These are phyloP conservation scores for Synchytrium microbalum DNA, from an alignment of 371 early-diverging fungal genomes.

Conservation along the genomic window DNA sequence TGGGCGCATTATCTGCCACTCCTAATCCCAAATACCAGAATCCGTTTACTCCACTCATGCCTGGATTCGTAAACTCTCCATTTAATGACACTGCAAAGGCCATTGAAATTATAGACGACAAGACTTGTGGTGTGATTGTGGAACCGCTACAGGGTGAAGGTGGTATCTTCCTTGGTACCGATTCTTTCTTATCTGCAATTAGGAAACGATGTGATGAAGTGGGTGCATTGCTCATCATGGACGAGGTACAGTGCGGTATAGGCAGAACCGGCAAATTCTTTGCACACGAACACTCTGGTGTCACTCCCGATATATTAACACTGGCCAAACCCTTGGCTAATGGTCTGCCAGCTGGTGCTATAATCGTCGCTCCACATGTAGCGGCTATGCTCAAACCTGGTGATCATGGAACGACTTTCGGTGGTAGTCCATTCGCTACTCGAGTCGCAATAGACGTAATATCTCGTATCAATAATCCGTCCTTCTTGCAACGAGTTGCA, in stretches of 20 bases:
- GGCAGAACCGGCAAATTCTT: slow-evolving; percentile 88
- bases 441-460: slow-evolving; percentile 66
- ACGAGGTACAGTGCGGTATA: slow-evolving; percentile 90
- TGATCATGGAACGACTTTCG: slow-evolving; percentile 96
- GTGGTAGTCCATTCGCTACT: slow-evolving; percentile 86
- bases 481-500: slow-evolving; percentile 59
- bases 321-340: slow-evolving; percentile 94
- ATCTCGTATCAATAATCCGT: slow-evolving; percentile 54
- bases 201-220: slow-evolving; percentile 71
- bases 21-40: slow-evolving; percentile 83
- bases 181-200: slow-evolving; percentile 65
- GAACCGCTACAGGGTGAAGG: slow-evolving; percentile 97
- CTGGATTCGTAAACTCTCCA: slow-evolving; percentile 63
- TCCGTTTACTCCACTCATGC: slow-evolving; percentile 83
- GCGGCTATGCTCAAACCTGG: slow-evolving; percentile 69
- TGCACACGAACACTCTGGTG: slow-evolving; percentile 67
- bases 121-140: slow-evolving; percentile 79
- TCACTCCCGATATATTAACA: slow-evolving; percentile 85
- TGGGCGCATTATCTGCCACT: slow-evolving; percentile 90
- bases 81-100: slow-evolving; percentile 65
- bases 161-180: slow-evolving; percentile 64
- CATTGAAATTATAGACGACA: slow-evolving; percentile 52
- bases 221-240: slow-evolving; percentile 80
- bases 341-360: slow-evolving; percentile 94
- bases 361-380: slow-evolving; percentile 64